Base-by-base conservation (phyloP, 345 rosid genomes). In the Hibiscus mutabilis region DNA sequence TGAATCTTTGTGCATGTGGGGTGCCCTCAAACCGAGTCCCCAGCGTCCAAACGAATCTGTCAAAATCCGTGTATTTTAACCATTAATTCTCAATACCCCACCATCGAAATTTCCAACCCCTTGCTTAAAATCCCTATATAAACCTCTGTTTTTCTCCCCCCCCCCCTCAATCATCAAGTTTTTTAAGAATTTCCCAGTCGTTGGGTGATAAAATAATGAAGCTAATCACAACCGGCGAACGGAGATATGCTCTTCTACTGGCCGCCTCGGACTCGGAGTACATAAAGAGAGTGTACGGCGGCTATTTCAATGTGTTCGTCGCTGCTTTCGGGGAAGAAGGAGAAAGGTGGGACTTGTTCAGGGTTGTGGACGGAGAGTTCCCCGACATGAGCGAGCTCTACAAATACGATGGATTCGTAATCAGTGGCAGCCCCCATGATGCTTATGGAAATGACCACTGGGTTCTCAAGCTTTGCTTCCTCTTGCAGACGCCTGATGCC, bases 341-440 rank as follows among this genome's bases (percentile, higher is more conserved):
- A 66, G 97, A 94, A 66, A 82, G 57, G 0, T 94, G 98, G 98
- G 96, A 91, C 62, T 82, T 73, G 10, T 90, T 81, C 52, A 78
- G 89, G 57, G 96, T 94, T 52, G 93, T 88, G 1, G 88, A 84
- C 0, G 98, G 91, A 5, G 96, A 86, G 74, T 94, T 94, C 69
- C 97, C 97, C 2, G 88, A 84, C 46, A 78, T 75, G 81, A 79
- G 72, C 58, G 88, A 90, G 44, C 86, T 94, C 6, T 69, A 84
- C 2, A 75, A 81, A 2, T 94, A 91, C 37, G 92, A 91, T 14
- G 97, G 96, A 0, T 91, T 94, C 21, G 91, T 94, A 8, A 69
- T 94, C 19, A 91, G 93, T 15, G 98, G 98, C 3, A 94, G 97
- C 74, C 90, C 93, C 69, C 79, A 72, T 57, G 95, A 94, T 27